These are phyloP conservation scores for Mimosa pudica DNA, from an alignment of 306 rosid species.

Conservation along the genomic window DNA sequence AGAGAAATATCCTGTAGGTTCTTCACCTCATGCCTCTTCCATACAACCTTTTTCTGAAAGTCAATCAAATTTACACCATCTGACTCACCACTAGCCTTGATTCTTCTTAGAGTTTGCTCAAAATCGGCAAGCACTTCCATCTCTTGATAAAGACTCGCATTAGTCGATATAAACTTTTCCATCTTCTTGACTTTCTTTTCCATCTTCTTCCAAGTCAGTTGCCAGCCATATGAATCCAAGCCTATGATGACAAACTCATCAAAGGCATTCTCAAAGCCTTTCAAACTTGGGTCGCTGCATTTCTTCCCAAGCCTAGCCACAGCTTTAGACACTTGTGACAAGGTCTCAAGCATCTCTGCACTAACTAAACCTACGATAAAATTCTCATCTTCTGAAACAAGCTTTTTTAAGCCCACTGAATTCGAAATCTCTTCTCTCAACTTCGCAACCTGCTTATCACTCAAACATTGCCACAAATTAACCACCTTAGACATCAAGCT, in stretches of 20 bases:
- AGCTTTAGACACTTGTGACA: slow-evolving; percentile 72
- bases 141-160: slow-evolving; percentile 89
- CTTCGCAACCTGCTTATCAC: slow-evolving; percentile 72
- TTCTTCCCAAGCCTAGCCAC: slow-evolving; percentile 85
- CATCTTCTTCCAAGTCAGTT: slow-evolving; percentile 73
- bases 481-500: slow-evolving; percentile 93
- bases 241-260: slow-evolving; percentile 57
- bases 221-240: slow-evolving; percentile 72
- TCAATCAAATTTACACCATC: slow-evolving; percentile 57
- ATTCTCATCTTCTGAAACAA: slow-evolving; percentile 80
- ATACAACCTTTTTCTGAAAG: slow-evolving; percentile 74
- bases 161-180: slow-evolving; percentile 75
- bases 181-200: slow-evolving; percentile 84
- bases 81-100: slow-evolving; percentile 62
- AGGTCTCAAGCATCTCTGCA: slow-evolving; percentile 70
- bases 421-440: slow-evolving; percentile 75
- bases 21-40: slow-evolving; percentile 87
- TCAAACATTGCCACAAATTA: slow-evolving; percentile 80
- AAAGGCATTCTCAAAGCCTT: slow-evolving; percentile 61
- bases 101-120: slow-evolving; percentile 79
- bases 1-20: slow-evolving; percentile 65
- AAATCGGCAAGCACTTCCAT: slow-evolving; percentile 89
- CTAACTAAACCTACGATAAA: slow-evolving; percentile 61
- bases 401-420: slow-evolving; percentile 79
- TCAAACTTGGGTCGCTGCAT: slow-evolving; percentile 76